Conservation (phyloP, 805 yeast species). For the Millerago galiae region DNA sequence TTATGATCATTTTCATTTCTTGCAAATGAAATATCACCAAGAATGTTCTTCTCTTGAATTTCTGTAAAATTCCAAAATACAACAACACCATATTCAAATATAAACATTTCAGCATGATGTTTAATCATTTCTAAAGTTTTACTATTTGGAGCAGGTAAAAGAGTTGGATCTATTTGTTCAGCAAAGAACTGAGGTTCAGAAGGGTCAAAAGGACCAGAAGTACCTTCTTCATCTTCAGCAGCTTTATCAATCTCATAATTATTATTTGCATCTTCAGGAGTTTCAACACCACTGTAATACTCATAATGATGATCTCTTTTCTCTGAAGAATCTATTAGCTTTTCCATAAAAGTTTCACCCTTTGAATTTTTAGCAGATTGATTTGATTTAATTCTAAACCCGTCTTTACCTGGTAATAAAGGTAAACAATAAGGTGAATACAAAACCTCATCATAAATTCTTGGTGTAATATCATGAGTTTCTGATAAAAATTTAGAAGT, state of each 20-base stretch:
- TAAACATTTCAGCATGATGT: constrained; percentile 78
- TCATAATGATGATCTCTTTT: constrained; percentile 89
- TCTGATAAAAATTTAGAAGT: constrained; percentile 58
- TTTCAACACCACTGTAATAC: constrained; percentile 72
- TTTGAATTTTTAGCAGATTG: constrained; percentile 32
- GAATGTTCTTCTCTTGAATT: constrained; percentile 82
- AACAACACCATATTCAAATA: constrained; percentile 90
- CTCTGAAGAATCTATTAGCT: constrained; percentile 71
- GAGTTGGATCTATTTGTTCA: constrained; percentile 25
- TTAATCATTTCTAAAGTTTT: constrained; percentile 21
- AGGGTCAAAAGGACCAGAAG: constrained; percentile 66
- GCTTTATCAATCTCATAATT: constrained; percentile 31
- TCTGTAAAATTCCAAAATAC: constrained; percentile 97
- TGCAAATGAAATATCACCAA: constrained; percentile 75
- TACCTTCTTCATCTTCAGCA: constrained; percentile 22
- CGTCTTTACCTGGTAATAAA: constrained; percentile 74
- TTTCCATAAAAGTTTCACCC: constrained; percentile 55
- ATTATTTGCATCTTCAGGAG: constrained; percentile 48
- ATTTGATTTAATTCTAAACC: constrained; percentile 70
- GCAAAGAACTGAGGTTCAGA: constrained; percentile 90
- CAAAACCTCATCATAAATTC: constrained; percentile 87
- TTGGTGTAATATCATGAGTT: constrained; percentile 77
- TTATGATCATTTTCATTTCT: constrained; percentile 36
- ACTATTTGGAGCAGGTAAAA: constrained; percentile 9
- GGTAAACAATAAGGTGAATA: constrained; percentile 89